Evolutionary conservation across 2,329 filamentous ascomycete genomes (phyloP), one percentile per base, ranked within the genome.

Genomic region (Aspergillus sp.): DNA sequence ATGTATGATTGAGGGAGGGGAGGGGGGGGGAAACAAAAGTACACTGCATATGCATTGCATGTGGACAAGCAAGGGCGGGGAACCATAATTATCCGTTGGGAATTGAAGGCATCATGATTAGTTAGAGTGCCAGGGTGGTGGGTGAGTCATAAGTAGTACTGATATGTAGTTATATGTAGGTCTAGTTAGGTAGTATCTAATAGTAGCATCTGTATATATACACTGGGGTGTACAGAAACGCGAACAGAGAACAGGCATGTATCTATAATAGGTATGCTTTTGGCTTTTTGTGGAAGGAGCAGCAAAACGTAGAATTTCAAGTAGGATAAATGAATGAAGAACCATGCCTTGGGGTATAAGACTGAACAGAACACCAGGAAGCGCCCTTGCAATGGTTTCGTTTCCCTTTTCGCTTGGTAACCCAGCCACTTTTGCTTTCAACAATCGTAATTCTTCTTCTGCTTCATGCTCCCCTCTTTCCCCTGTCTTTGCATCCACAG

Each of bases 171-270:
- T 5, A 36, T 36, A 36, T 36, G 32, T 36, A 36, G 32, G 32
- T 36, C 32, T 48, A 17, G 25, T n/a, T 50, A 30, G 5, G 47
- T 32, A 50, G 47, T 13, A 36, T 25, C 27, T 50, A 32, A 23
- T 47, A 48, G 19, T 48, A 62, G 51, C 61, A 56, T 59, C 23
- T 59, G 57, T 66, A 17, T 44, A 62, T 67, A 63, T 66, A 66
- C 60, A 36, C 11, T 15, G 10, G 32, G 5, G 32, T 60, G 54
- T 56, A 62, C 41, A 58, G 10, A 50, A 32, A 49, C 10, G 41
- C 41, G 27, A 27, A 49, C 15, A 15, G 15, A 25, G 8, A 50
- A 50, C 47, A 61, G 47, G 42, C 48, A 57, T 49, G 50, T 50
- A 57, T 61, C 44, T 57, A 60, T 57, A 59, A 11, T 5, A 30